Evolutionary conservation across 495 filamentous ascomycete species (phyloP), one percentile per base, ranked within the genome.

Genomic region (Massariosphaeria phaeospora): DNA sequence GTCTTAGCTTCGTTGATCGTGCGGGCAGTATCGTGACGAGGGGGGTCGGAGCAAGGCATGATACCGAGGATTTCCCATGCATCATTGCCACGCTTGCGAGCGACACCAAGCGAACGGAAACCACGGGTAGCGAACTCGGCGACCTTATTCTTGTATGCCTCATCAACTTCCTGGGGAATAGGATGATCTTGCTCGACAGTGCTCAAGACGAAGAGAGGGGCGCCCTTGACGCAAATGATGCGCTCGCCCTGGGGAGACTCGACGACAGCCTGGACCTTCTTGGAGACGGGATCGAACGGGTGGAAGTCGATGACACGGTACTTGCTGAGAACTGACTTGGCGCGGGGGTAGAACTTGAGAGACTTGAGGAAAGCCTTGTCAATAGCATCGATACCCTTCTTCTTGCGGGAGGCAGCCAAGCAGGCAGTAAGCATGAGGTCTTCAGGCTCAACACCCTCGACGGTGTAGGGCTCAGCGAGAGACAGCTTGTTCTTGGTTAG

Each of bases 381-480:
- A 64, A 96, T 95, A 52, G 90, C 85, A 72, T 96, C 90, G 61
- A 95, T 85, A 74, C 89, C 89, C 74, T 91, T 91, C 80, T 88
- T 91, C 79, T 90, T 94, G 72, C 88, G 87, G 62, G 84, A 91
- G 42, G 90, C 88, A 60, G 90, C 90, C 62, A 96, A 76, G 71
- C 88, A 94, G 59, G 90, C 88, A 68, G 88, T 90, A 50, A 94
- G 72, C 85, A 96, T 91, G 49, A 96, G 81, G 50, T 94, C 88
- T 65, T 89, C 82, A 33, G 82, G 75, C 56, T 88, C 84, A 44
- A 91, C 81, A 63, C 88, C 88, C 55, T 79, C 74, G 27, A 89
- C 83, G 42, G 84, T 87, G 73, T 82, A 95, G 27, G 90, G 89
- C 62, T 94, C 89, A 41, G 82, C 76, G 45, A 95, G 78, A 31